These are phyloP conservation scores for Apiospora koreana DNA, from an alignment of 2,329 filamentous ascomycete species.

Conservation along the genomic window DNA sequence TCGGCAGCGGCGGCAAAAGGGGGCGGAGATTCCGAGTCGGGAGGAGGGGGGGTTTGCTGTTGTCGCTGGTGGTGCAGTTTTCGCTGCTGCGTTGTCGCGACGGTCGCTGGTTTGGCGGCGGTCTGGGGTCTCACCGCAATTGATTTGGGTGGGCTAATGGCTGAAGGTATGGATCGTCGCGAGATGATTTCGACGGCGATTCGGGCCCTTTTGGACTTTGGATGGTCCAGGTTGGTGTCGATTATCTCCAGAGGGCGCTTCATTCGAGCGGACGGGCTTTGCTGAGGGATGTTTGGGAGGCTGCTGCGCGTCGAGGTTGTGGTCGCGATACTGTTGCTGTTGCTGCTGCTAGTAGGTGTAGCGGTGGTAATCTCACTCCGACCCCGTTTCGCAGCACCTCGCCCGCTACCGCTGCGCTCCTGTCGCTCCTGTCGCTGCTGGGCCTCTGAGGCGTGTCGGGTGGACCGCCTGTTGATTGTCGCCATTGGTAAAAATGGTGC, in stretches of 20 bases:
- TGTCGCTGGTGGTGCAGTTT: conserved; percentile 22
- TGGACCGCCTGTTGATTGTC: conserved; percentile 10
- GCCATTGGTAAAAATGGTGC: conserved; percentile 10
- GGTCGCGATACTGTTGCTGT: conserved; percentile 7
- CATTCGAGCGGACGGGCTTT: conserved; percentile 37
- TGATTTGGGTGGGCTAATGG: conserved; percentile 26
- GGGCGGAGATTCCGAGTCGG: conserved; percentile 26
- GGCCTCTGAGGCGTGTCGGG: conserved; percentile 1
- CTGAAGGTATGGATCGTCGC: conserved; percentile 28
- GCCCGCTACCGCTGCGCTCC: conserved; percentile 4
- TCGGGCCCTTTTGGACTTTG: conserved; percentile 50
- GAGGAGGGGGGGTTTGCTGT: conserved; percentile 14
- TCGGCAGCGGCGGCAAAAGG: conserved; percentile 23
- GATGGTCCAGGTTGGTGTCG: conserved; percentile 45
- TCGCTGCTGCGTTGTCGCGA: conserved; percentile 27
- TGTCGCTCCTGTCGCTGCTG: conserved; percentile 6
- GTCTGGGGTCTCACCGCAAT: conserved; percentile 28
- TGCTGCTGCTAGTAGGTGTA: neutral
- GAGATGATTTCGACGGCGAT: conserved; percentile 55
- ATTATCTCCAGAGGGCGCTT: conserved; percentile 50
- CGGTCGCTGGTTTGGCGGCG: conserved; percentile 17
- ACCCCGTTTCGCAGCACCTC: conserved; percentile 1
- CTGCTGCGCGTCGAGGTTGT: conserved; percentile 16
- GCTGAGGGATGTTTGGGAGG: conserved; percentile 31
- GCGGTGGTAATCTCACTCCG: conserved; percentile 1